Evolutionary conservation across 441 rosid genomes (phyloP).

Genomic region (Gossypium schwendimanii): DNA sequence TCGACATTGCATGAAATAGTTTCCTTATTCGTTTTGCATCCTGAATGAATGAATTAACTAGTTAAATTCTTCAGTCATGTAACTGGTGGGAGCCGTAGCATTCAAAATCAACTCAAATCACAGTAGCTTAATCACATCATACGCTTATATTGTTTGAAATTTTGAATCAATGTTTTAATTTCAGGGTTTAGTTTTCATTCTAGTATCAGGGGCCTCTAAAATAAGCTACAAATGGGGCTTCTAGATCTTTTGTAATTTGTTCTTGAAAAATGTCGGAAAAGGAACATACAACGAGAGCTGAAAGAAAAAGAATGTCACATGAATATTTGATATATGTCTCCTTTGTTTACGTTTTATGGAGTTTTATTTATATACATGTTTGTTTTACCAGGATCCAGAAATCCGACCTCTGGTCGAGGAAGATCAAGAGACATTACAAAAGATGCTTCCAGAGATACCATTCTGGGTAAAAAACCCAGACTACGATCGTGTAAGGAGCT

Average conservation of each 20-base stretch:
- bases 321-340: background rate
- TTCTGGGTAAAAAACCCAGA: slow-evolving; percentile 92
- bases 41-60: background rate
- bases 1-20: background rate
- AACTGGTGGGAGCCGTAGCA: background rate
- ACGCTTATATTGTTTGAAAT: background rate
- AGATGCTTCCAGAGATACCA: slow-evolving; percentile 91
- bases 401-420: slow-evolving; percentile 59
- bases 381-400: slow-evolving; percentile 53
- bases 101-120: background rate
- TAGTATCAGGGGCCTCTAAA: background rate
- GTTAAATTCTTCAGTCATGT: background rate
- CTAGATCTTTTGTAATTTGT: background rate
- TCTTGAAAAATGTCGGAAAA: background rate
- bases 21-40: background rate
- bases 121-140: background rate
- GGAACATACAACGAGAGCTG: background rate
- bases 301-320: background rate
- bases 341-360: background rate
- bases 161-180: background rate
- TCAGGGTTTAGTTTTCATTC: background rate
- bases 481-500: slow-evolving; percentile 65
- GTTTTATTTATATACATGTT: background rate
- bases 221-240: background rate
- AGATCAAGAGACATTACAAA: slow-evolving; percentile 63